phyloP scores from a whole-genome alignment of 805 yeast species.

The Hanseniaspora singularis region DNA sequence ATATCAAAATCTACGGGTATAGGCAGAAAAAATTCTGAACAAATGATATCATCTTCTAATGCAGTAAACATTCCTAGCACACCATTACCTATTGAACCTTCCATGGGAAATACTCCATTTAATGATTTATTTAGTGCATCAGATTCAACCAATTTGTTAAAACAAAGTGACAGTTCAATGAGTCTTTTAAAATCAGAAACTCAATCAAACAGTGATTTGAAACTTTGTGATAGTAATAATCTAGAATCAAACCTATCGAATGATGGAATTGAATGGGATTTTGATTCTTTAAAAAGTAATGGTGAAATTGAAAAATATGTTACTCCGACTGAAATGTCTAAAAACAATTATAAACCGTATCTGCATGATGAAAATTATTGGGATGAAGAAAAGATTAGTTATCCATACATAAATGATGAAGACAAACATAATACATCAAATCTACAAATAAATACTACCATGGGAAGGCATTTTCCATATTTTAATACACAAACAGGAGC shows the following conservation, averaged over 20 bases:
- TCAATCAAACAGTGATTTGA: too few species aligned
- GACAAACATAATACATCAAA: conserved; percentile 1
- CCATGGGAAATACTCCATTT: conserved; percentile 2
- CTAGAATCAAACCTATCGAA: too few species aligned
- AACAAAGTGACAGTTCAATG: background rate
- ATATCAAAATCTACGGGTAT: conserved; percentile 8
- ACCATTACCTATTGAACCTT: conserved; percentile 14
- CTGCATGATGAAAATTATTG: conserved; percentile 28
- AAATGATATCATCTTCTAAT: conserved; percentile 15
- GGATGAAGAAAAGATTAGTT: conserved; percentile 21
- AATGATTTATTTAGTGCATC: conserved; percentile 11
- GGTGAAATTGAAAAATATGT: conserved; percentile 54
- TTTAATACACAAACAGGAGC: conserved; percentile 18
- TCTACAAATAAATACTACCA: background rate
- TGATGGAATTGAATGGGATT: conserved; percentile 90
- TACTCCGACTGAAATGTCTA: conserved; percentile 41
- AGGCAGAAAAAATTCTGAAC: background rate
- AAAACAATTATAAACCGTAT: conserved; percentile 22
- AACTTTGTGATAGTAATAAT: too few species aligned
- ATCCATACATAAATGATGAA: conserved; percentile 21
- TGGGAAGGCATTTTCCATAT: conserved; percentile 3
- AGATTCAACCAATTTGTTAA: conserved; percentile 3
- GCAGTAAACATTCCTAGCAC: conserved; percentile 14
- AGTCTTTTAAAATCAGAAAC: background rate
- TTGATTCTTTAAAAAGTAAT: conserved; percentile 61